Evolutionary conservation across 2,329 filamentous ascomycete species (phyloP), one percentile per base, ranked within the genome.

Genomic region (Colletotrichum sp.): DNA sequence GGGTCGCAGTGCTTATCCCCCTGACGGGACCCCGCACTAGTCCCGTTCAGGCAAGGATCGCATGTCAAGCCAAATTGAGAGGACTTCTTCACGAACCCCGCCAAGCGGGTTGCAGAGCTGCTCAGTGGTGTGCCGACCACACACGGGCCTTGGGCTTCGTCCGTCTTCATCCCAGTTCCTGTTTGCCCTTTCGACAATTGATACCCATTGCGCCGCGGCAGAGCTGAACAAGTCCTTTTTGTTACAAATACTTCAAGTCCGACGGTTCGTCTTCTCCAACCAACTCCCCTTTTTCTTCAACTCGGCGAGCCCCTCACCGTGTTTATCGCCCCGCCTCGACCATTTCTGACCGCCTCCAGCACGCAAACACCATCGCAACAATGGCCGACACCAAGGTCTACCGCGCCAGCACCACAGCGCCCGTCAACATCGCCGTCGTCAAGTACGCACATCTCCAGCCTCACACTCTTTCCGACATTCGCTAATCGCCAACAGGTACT

Each of bases 391-490:
- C 80, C 67, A 88, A 87, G 71, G 90, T 98, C 80, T 96, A 97
- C 88, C 93, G 95, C 80, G 95, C 97, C 78, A 98, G 94, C 88
- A 98, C 97, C 73, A 98, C 96, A 76, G 97, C 97, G 54, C 97
- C 96, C 16, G 96, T 98, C 82, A 98, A 98, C 88, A 98, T 98
- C 82, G 96, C 96, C 77, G 96, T 98, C 72, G 97, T 98, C 87
- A 98, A 98, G 94, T 97, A 81, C 67, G 83, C 75, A 33, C 18
- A n/a, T 21, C 21, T 76, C 70, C 78, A 77, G 75, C 69, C 6
- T n/a, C 2, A 8, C 4, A 0, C 9, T 59, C 70, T 76, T 11
- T 27, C 91, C 90, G 83, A 55, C 15, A 58, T 4, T 13, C 12
- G 33, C 72, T 74, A 21, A 74, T 27, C 24, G 11, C n/a, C 6